Evolutionary conservation across 2,329 filamentous ascomycete species (phyloP).

Genomic region (Xenoacremonium recifei): DNA sequence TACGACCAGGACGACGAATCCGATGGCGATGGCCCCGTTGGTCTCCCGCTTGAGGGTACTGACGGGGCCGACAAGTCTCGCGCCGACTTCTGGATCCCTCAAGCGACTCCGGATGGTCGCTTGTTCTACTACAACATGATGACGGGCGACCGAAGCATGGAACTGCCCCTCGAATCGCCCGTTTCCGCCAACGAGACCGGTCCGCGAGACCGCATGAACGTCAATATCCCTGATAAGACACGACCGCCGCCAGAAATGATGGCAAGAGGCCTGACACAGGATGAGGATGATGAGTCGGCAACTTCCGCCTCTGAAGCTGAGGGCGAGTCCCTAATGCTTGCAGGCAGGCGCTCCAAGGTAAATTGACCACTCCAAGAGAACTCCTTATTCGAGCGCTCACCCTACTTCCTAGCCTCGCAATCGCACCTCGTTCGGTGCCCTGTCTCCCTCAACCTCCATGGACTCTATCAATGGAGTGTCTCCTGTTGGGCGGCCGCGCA

Average conservation of each 20-base stretch:
- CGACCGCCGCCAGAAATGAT: conserved; percentile 88
- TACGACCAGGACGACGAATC: conserved; percentile 66
- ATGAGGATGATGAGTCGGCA: conserved; percentile 85
- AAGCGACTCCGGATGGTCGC: conserved; percentile 89
- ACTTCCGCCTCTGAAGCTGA: conserved; percentile 86
- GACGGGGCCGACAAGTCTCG: conserved; percentile 68
- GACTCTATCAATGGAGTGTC: conserved; percentile 79
- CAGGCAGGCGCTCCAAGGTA: conserved; percentile 68
- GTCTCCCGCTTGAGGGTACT: conserved; percentile 68
- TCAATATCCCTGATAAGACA: conserved; percentile 85
- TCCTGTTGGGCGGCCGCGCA: conserved; percentile 54
- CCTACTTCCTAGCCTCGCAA: conserved; percentile 50
- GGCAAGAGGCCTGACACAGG: conserved; percentile 75
- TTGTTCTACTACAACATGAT: conserved; percentile 98
- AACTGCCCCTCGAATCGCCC: conserved; percentile 89
- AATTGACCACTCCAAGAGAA: too few relatives aligned
- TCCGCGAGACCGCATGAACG: conserved; percentile 83
- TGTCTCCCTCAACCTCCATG: conserved; percentile 87
- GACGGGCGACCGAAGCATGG: conserved; percentile 92
- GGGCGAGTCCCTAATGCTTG: conserved; percentile 67
- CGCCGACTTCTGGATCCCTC: conserved; percentile 97
- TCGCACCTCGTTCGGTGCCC: conserved; percentile 64
- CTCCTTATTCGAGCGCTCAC: too few relatives aligned
- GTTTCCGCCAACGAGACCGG: conserved; percentile 77
- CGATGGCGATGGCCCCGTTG: conserved; percentile 57